Percentiles rank a stretch among this genome's conserved stretches.
These are phyloP conservation scores for Bremia lactucae DNA, from an alignment of 352 stramenopile species.

Conservation along the genomic window DNA sequence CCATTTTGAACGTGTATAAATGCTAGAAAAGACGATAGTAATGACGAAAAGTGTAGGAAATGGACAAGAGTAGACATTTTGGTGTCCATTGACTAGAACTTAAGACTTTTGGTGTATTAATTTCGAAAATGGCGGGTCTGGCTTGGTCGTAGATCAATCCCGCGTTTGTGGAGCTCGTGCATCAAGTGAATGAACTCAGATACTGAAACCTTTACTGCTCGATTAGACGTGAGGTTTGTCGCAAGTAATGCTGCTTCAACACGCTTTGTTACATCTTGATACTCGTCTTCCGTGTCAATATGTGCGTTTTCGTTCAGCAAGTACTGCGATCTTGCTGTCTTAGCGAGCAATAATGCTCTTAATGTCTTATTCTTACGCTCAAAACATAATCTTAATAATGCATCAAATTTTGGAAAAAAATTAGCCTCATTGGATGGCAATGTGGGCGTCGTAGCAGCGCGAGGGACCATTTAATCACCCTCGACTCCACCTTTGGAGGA, in stretches of 20 bases:
- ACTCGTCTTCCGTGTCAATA: slow-evolving; percentile 13
- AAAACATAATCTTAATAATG: slow-evolving; percentile 65
- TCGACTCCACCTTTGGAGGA: slow-evolving; percentile 74
- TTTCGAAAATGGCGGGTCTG: slow-evolving; percentile 57
- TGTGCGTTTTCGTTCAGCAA: slow-evolving; percentile 13
- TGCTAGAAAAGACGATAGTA: slow-evolving; percentile 15
- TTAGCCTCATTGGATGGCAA: slow-evolving; percentile 18
- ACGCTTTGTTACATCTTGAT: slow-evolving; percentile 27
- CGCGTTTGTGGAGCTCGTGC: slow-evolving; percentile 30
- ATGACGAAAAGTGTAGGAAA: slow-evolving; percentile 17
- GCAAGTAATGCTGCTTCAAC: slow-evolving; percentile 40
- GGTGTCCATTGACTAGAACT: no score
- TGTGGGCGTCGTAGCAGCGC: slow-evolving; percentile 7
- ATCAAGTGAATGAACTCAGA: slow-evolving; percentile 50
- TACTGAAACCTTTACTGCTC: slow-evolving; percentile 56
- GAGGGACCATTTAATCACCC: slow-evolving; percentile 62
- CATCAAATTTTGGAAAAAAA: slow-evolving; percentile 73
- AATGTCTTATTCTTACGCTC: slow-evolving; percentile 83
- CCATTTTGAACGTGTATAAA: slow-evolving; percentile 28
- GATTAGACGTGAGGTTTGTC: slow-evolving; percentile 33
- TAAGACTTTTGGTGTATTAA: no score
- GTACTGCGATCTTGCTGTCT: slow-evolving; percentile 36
- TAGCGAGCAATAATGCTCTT: slow-evolving; percentile 54
- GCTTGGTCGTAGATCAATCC: slow-evolving; percentile 41
- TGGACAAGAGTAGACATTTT: slow-evolving; percentile 1